phyloP scores from a whole-genome alignment of 768 basidiomycete genomes.

The Lanmaoa pseudosensibilis region DNA sequence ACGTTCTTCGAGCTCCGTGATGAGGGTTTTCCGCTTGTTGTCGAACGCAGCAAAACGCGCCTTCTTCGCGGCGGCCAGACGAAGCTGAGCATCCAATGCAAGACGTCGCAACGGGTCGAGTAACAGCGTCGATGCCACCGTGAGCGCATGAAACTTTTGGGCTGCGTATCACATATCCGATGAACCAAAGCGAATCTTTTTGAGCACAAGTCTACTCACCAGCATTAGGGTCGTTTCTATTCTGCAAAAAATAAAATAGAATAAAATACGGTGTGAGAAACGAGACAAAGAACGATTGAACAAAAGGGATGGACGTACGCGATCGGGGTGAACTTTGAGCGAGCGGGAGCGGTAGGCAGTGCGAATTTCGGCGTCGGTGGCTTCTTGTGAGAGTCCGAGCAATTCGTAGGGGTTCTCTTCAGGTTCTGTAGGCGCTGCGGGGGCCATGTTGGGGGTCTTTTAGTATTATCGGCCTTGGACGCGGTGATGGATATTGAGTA shows the following conservation, averaged over 20 bases:
- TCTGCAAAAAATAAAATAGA: conserved; percentile 53
- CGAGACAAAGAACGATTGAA: conserved; percentile 16
- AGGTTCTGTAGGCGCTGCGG: conserved; percentile 41
- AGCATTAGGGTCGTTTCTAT: conserved; percentile 78
- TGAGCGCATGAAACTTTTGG: conserved; percentile 82
- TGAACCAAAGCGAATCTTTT: not conserved
- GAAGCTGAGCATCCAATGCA: conserved; percentile 78
- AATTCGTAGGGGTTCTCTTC: conserved; percentile 76
- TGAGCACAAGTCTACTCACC: conserved; percentile 36
- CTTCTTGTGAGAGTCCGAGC: conserved; percentile 57
- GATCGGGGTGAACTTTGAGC: conserved; percentile 84
- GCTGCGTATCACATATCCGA: conserved; percentile 37
- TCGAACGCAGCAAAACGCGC: conserved; percentile 72
- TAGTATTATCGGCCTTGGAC: not conserved
- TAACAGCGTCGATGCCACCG: conserved; percentile 75
- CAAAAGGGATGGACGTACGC: conserved; percentile 51
- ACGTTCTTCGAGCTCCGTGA: conserved; percentile 77
- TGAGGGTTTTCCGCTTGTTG: conserved; percentile 67
- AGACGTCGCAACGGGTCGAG: conserved; percentile 78
- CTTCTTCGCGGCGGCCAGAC: conserved; percentile 63
- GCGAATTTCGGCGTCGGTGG: conserved; percentile 75
- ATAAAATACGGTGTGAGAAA: not conserved
- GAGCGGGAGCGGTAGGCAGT: conserved; percentile 79
- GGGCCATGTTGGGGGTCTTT: conserved; percentile 21
- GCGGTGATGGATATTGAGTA: not conserved